phyloP scores from a whole-genome alignment of 2,329 filamentous ascomycete species.

The Pyrenophora graminea region DNA sequence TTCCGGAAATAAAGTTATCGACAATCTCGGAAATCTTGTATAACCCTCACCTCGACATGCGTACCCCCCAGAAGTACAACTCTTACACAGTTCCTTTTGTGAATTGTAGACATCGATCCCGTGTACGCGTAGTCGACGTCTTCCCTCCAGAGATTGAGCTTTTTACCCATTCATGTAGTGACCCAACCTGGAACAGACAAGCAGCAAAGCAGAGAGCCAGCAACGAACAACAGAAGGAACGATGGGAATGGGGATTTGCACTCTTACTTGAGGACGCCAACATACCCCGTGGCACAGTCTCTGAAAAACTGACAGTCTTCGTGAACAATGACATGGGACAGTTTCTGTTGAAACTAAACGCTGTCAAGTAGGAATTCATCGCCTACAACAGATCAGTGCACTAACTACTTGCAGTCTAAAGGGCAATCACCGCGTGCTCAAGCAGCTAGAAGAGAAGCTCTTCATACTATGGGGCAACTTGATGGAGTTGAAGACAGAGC shows the following conservation, averaged over 20 bases:
- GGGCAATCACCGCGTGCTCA: constrained; percentile 54
- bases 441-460: constrained; percentile 67
- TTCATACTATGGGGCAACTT: constrained; percentile 86
- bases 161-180: constrained; percentile 61
- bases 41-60: constrained; percentile 48
- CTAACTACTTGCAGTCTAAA: constrained; percentile 57
- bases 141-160: constrained; percentile 70
- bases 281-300: constrained; percentile 27
- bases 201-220: constrained; percentile 44
- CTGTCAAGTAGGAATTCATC: constrained; percentile 54
- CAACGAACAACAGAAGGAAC: constrained; percentile 49
- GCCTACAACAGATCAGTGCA: background rate
- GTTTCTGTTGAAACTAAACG: constrained; percentile 59
- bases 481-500: constrained; percentile 61
- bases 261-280: constrained; percentile 75
- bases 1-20: constrained; percentile 44
- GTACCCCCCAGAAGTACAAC: constrained; percentile 38
- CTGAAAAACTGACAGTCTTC: constrained; percentile 63
- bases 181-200: constrained; percentile 35
- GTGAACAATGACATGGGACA: constrained; percentile 63
- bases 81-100: constrained; percentile 67
- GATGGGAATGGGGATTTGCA: constrained; percentile 85
- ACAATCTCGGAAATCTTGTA: constrained; percentile 54
- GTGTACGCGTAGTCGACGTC: constrained; percentile 82
- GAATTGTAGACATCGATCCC: constrained; percentile 70